These are phyloP conservation scores for Intubia oerlemansii DNA, from an alignment of 2,329 filamentous ascomycete species.

Conservation along the genomic window DNA sequence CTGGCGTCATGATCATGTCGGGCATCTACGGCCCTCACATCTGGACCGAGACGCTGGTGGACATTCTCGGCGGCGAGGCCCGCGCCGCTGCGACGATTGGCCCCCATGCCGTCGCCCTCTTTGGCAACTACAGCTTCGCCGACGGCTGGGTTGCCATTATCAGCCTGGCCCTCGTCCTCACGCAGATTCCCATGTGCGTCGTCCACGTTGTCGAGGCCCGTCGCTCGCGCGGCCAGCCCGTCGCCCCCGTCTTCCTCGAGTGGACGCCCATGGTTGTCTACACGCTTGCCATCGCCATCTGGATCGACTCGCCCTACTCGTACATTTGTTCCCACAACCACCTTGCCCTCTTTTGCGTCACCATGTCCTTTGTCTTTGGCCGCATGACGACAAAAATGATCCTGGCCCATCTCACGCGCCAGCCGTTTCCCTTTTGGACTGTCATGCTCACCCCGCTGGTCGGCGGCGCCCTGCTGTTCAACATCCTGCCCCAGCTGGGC, in stretches of 20 bases:
- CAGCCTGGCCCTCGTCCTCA: conserved; percentile 39
- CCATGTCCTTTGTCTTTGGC: conserved; percentile 92
- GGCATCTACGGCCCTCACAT: conserved; percentile 76
- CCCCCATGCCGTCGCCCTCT: conserved; percentile 30
- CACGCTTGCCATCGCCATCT: conserved; percentile 51
- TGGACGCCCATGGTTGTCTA: conserved; percentile 84
- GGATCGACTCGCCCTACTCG: conserved; percentile 82
- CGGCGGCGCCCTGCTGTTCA: conserved; percentile 62
- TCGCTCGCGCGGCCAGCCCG: conserved; percentile 45
- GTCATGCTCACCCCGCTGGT: conserved; percentile 73
- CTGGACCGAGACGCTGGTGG: conserved; percentile 57
- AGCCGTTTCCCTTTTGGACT: conserved; percentile 95
- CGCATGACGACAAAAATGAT: conserved; percentile 99
- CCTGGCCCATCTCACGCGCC: conserved; percentile 76
- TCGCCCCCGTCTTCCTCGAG: conserved; percentile 72
- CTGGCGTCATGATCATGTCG: conserved; percentile 64
- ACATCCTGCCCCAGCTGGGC: conserved; percentile 36
- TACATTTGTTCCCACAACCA: conserved; percentile 65
- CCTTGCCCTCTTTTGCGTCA: conserved; percentile 77
- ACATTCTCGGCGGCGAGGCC: conserved; percentile 37
- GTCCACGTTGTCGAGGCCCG: conserved; percentile 67
- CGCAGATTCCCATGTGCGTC: conserved; percentile 77
- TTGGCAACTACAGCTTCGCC: conserved; percentile 54
- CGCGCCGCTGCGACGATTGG: conserved; percentile 11
- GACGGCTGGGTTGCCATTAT: conserved; percentile 74